Conservation (phyloP, 139 green algal species). For the Pycnococcus provasolii region DNA sequence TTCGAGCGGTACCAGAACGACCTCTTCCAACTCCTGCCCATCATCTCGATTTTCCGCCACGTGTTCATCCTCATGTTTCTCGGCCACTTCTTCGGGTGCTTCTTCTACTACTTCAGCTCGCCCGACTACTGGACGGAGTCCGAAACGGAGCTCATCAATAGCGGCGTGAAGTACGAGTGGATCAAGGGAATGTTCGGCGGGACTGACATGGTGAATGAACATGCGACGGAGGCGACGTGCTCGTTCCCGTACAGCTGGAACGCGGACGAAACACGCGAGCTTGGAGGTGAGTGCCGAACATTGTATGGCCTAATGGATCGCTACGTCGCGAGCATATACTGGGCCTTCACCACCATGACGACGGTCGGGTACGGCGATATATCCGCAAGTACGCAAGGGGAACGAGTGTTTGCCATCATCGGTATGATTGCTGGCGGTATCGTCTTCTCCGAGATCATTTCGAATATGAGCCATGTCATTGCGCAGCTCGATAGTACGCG, state of each 20-base stretch:
- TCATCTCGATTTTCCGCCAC: not conserved
- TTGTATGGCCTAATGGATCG: not conserved
- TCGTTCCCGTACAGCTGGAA: too few relatives aligned
- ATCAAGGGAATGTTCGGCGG: not conserved
- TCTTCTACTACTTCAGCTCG: constrained; percentile 10
- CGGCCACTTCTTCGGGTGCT: constrained; percentile 12
- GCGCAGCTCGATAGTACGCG: not conserved
- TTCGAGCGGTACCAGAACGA: constrained; percentile 16
- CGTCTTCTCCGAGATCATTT: constrained; percentile 4
- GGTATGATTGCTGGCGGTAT: constrained; percentile 9
- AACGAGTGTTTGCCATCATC: not conserved
- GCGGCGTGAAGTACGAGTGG: not conserved
- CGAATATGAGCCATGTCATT: not conserved
- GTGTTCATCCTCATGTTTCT: not conserved
- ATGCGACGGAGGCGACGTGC: too few relatives aligned
- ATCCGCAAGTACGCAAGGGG: not conserved
- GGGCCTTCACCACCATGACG: constrained; percentile 17
- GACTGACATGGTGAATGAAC: not conserved
- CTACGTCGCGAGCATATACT: not conserved
- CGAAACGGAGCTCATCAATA: constrained; percentile 2
- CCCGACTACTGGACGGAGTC: not conserved
- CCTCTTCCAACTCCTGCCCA: constrained; percentile 8
- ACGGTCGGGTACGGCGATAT: constrained; percentile 21
- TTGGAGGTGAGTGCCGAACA: too few relatives aligned
- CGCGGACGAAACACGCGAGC: too few relatives aligned